Percentiles rank a stretch among this genome's conserved stretches.
These are phyloP conservation scores for Limnomonas spitsbergensis DNA, from an alignment of 139 green algal species.

Conservation along the genomic window DNA sequence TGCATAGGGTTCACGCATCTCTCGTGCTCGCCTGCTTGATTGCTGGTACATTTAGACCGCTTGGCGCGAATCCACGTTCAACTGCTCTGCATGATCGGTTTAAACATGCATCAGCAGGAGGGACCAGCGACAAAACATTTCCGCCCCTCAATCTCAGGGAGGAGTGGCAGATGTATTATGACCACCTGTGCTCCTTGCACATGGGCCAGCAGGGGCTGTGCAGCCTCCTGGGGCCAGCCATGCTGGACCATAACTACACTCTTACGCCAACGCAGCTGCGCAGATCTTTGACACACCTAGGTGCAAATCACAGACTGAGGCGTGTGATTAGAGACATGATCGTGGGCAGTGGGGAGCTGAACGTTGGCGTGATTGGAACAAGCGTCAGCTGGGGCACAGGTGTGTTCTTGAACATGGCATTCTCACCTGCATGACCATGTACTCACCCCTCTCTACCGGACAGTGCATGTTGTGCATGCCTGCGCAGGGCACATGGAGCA, in stretches of 20 bases:
- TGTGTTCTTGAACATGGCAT: too few relatives aligned
- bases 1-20: too few relatives aligned
- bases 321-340: conserved; percentile 26
- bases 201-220: neutral
- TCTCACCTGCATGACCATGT: too few relatives aligned
- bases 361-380: conserved; percentile 38
- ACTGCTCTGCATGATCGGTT: too few relatives aligned
- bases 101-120: too few relatives aligned
- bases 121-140: conserved; percentile 4
- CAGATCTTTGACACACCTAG: conserved; percentile 20
- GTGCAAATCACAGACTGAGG: conserved; percentile 22
- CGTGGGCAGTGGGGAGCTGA: neutral
- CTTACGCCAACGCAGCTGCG: conserved; percentile 24
- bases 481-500: too few relatives aligned
- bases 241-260: conserved; percentile 19
- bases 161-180: neutral
- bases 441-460: too few relatives aligned
- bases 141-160: neutral
- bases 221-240: conserved; percentile 1
- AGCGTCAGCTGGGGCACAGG: conserved; percentile 37
- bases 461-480: too few relatives aligned
- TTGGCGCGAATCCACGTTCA: too few relatives aligned
- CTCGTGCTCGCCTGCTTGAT: too few relatives aligned
- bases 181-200: conserved; percentile 4
- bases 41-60: too few relatives aligned